Evolutionary conservation across 352 stramenopile genomes (phyloP).

Genomic region (Hyaloperonospora arabidopsidis): DNA sequence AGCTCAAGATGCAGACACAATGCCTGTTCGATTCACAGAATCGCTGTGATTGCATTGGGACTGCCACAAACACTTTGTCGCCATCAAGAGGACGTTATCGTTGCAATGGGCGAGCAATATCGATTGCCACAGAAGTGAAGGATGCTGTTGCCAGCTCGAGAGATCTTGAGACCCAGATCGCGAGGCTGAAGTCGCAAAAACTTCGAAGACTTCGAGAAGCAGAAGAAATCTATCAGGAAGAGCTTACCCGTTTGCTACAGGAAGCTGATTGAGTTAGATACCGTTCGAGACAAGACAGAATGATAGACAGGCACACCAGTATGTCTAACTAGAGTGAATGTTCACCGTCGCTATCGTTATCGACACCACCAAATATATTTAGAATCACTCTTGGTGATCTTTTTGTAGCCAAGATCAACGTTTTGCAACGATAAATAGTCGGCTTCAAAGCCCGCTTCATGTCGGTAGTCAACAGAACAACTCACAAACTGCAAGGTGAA

Average conservation of each 20-base stretch:
- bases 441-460: too few species aligned
- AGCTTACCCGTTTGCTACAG: slow-evolving; percentile 25
- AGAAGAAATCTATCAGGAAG: slow-evolving; percentile 36
- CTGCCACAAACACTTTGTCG: slow-evolving; percentile 8
- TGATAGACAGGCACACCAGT: background rate
- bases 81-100: slow-evolving; percentile 2
- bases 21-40: slow-evolving; percentile 1
- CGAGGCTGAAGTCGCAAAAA: slow-evolving; percentile 27
- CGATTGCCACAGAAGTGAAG: background rate
- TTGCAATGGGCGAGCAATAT: slow-evolving; percentile 10
- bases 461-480: too few species aligned
- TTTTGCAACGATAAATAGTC: too few species aligned
- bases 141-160: background rate
- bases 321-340: background rate
- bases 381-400: too few species aligned
- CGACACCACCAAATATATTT: too few species aligned
- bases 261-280: background rate
- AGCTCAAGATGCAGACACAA: slow-evolving; percentile 20
- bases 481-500: too few species aligned
- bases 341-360: too few species aligned
- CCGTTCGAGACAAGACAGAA: background rate
- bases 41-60: background rate
- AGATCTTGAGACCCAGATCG: slow-evolving; percentile 31
- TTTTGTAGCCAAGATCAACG: too few species aligned
- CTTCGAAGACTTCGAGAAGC: slow-evolving; percentile 25